Conservation (phyloP, 306 rosid species). For the Phaseolus lunatus region DNA sequence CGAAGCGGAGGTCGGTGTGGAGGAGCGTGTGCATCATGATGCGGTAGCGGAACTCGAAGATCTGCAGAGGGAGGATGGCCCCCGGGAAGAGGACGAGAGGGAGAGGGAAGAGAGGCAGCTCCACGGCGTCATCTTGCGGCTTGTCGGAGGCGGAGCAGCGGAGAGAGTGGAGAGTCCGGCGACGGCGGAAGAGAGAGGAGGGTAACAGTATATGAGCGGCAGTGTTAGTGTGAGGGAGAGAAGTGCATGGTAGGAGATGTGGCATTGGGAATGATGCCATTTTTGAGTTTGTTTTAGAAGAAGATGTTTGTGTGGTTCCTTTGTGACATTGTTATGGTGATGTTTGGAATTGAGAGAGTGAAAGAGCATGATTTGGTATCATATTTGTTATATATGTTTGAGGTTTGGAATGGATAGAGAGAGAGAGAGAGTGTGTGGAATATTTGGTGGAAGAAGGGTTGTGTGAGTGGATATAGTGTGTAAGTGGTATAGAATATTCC, state of each 20-base stretch:
- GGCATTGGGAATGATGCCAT: conserved; percentile 64
- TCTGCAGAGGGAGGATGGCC: conserved; percentile 90
- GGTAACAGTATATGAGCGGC: not conserved
- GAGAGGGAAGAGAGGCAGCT: conserved; percentile 89
- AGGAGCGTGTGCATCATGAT: conserved; percentile 99
- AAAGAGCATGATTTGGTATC: too few species aligned
- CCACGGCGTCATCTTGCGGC: conserved; percentile 80
- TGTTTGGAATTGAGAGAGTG: too few species aligned
- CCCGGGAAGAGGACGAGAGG: conserved; percentile 95
- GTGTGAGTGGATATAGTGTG: not conserved
- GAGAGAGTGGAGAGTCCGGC: conserved; percentile 51
- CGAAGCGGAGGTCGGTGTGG: conserved; percentile 94
- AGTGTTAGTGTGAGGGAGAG: not conserved
- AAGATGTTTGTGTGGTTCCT: not conserved
- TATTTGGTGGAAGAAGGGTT: not conserved
- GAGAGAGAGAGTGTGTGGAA: too few species aligned
- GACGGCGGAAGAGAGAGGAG: not conserved
- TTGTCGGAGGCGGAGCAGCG: conserved; percentile 68
- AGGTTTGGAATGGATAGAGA: not conserved
- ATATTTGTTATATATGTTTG: not conserved
- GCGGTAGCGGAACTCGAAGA: conserved; percentile 97
- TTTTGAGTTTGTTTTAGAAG: not conserved
- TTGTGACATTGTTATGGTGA: too few species aligned
- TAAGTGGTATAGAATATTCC: too few species aligned
- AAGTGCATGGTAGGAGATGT: conserved; percentile 65